Evolutionary conservation across 2,329 filamentous ascomycete species (phyloP).

Genomic region (Trichoderma arundinaceum): DNA sequence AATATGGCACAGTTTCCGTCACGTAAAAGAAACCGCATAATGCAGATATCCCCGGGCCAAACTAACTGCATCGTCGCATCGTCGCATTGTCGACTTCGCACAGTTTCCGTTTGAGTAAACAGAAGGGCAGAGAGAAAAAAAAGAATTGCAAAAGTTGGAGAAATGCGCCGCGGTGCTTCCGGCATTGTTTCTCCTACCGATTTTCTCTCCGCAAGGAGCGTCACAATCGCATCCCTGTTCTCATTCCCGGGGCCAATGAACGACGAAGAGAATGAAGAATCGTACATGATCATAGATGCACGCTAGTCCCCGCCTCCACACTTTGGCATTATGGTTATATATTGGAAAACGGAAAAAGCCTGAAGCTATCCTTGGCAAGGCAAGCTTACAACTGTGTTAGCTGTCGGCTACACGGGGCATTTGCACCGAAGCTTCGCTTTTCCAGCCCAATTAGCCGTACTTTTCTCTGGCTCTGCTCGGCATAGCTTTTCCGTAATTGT

Average conservation of each 20-base stretch:
- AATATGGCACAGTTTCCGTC: slow-evolving; percentile 4
- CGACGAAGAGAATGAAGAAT: background rate
- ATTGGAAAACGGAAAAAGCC: slow-evolving; percentile 2
- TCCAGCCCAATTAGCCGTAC: background rate
- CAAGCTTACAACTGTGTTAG: too few species aligned
- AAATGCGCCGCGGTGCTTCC: background rate
- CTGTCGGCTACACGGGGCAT: too few species aligned
- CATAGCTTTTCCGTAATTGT: slow-evolving; percentile 15
- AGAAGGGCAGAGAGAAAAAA: background rate
- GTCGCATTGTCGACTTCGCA: background rate
- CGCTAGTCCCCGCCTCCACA: slow-evolving; percentile 12
- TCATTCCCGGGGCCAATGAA: background rate
- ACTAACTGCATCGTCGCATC: background rate
- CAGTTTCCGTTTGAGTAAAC: slow-evolving; percentile 18
- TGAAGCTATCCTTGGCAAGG: background rate
- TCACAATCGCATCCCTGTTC: background rate
- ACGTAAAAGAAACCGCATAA: background rate
- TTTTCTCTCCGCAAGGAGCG: slow-evolving; percentile 1
- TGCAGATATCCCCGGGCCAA: background rate
- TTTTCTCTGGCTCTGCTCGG: too few species aligned
- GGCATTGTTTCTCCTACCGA: background rate
- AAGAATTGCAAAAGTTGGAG: background rate
- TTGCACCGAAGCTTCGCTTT: background rate
- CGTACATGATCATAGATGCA: background rate
- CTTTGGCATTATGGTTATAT: slow-evolving; percentile 21